Evolutionary conservation across 495 filamentous ascomycete species (phyloP), one percentile per base, ranked within the genome.

Genomic region (Physcia stellaris): DNA sequence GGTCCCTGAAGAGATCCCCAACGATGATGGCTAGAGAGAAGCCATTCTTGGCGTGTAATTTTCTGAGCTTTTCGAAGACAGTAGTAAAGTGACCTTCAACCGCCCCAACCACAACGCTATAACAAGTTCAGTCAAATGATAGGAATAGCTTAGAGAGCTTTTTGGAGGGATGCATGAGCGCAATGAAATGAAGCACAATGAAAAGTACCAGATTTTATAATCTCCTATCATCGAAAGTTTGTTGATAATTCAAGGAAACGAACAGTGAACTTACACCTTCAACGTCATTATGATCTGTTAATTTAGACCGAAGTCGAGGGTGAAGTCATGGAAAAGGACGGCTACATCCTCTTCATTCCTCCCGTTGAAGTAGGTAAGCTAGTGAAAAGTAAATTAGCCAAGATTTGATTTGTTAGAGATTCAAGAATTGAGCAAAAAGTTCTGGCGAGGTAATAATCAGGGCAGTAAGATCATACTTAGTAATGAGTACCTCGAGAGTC

Each of bases 21-120:
- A 76, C 68, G 29, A 93, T 60, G 35, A 98, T 75, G 3, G 83
- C 84, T 43, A 94, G 78, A 11, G 82, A 64, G 55, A 96, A 94
- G 44, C 63, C 68, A 51, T 92, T 87, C 58, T 95, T 95, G 20
- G 67, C 55, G 40, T 96, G 85, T 6, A 94, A 59, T 16, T 77
- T 71, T 1, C 75, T 58, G 7, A 94, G 63, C 55, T 93, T 96
- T 34, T 68, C 62, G 59, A 96, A 90, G 0, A 80, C 73, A 11
- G 73, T 55, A 29, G 62, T 59, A 38, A 94, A 66, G 50, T 79
- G 71, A 45, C 88, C 84, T 50, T 83, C 77, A 23, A 88, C 60
- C 44, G 75, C 70, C 6, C 90, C 87, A 37, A 87, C 64, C 13
- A 93, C 83, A 48, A 93, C 66, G 24, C 88, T 95, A 45, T 42